Base-by-base conservation (phyloP, 1,284 basidiomycete species). In the Apiotrichum sp. region DNA sequence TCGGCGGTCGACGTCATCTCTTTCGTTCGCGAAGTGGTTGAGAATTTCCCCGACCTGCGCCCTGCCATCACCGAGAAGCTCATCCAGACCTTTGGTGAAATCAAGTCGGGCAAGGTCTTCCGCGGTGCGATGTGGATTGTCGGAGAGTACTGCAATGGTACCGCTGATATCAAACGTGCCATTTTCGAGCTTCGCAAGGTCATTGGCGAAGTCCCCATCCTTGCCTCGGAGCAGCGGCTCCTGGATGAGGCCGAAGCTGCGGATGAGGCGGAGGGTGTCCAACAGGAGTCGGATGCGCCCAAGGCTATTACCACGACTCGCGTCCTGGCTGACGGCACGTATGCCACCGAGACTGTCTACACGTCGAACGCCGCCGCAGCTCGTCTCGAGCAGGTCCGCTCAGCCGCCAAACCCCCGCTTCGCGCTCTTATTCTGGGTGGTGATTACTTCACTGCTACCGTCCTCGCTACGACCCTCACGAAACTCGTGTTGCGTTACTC, bases 41-140 rank as follows among this genome's bases (percentile, higher is more conserved):
- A 98, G 74, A 97, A 97, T 75, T 98, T 98, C 84, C 93, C 93
- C 2, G 78, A 84, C 57, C 83, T 98, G 29, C 88, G 96, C 8
- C 74, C 81, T 2, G 82, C 86, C 8, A 93, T 98, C 68, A 88
- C 89, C 55, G 84, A 89, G 68, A 92, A 91, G 71, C 84, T 98
- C 47, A 84, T 89, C 48, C 79, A 84, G 47, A 91, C 92, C 0
- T 86, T 98, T 52, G 72, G 81, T 47, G 89, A 92, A 54, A 93
- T 99, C 80, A 93, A 95, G 77, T 93, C 89, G 14, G 95, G 93
- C 61, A 98, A 98, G 75, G 95, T 98, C 38, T 98, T 91, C 81
- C 86, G 95, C 11, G 95, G 96, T 4, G 85, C 97, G 10, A 82
- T 98, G 55, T 99, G 95, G 95, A 98, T 99, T 63, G 83, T 98